A percentile compares a stretch with the other conserved stretches of the same genome.
Conservation (phyloP, 495 filamentous ascomycete genomes). For the Barbatosphaeria neglecta region DNA sequence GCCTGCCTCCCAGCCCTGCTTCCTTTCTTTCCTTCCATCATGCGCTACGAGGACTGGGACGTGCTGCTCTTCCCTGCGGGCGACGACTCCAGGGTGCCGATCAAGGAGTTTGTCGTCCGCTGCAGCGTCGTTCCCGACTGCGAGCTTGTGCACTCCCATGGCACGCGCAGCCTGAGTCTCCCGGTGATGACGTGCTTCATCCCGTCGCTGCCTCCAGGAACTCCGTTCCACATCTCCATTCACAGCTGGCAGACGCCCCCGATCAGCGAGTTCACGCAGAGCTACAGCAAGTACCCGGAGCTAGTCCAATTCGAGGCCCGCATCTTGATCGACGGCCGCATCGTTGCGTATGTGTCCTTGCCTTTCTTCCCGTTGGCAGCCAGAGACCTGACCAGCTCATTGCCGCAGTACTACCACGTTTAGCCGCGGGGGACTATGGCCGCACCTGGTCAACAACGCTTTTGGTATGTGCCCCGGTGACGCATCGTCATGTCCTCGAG, state of each 20-base stretch:
- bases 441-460: slow-evolving; percentile 38
- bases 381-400: slow-evolving; percentile 1
- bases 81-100: slow-evolving; percentile 42
- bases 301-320: slow-evolving; percentile 54
- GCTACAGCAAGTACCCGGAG: slow-evolving; percentile 50
- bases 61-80: slow-evolving; percentile 61
- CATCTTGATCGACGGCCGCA: slow-evolving; percentile 58
- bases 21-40: too few relatives aligned
- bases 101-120: slow-evolving; percentile 79
- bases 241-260: slow-evolving; percentile 67
- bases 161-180: slow-evolving; percentile 36
- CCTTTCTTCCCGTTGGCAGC: not conserved
- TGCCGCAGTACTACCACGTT: slow-evolving; percentile 42
- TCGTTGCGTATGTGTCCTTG: slow-evolving; percentile 43
- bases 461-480: slow-evolving; percentile 23
- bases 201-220: slow-evolving; percentile 48
- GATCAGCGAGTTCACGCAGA: slow-evolving; percentile 48
- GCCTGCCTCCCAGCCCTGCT: too few relatives aligned
- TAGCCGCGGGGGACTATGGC: slow-evolving; percentile 46
- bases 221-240: slow-evolving; percentile 63
- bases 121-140: slow-evolving; percentile 65
- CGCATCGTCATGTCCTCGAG: not conserved
- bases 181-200: slow-evolving; percentile 71
- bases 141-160: slow-evolving; percentile 32
- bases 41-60: slow-evolving; percentile 84